Evolutionary conservation across 139 green algal species (phyloP).

Genomic region (Tetraselmis striata): DNA sequence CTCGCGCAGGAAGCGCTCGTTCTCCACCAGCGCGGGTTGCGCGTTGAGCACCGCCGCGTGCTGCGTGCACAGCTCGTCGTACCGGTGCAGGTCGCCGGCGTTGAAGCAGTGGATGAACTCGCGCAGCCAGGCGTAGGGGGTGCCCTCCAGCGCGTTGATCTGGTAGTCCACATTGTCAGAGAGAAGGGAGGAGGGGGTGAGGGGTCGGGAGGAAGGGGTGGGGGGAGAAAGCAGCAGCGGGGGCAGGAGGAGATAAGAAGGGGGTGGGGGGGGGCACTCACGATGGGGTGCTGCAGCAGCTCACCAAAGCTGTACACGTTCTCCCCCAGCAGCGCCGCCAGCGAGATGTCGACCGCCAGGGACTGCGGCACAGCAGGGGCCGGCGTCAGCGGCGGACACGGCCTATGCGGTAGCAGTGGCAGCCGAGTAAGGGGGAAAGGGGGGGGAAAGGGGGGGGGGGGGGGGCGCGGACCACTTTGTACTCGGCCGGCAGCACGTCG

Average conservation of each 20-base stretch:
- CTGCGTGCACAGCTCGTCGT: constrained; percentile 78
- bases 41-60: constrained; percentile 74
- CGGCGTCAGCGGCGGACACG: not conserved
- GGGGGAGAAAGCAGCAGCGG: too few relatives aligned
- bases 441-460: too few relatives aligned
- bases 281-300: constrained; percentile 94
- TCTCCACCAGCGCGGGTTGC: constrained; percentile 85
- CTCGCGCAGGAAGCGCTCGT: constrained; percentile 80
- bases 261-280: too few relatives aligned
- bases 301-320: constrained; percentile 96
- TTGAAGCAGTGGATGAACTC: constrained; percentile 44
- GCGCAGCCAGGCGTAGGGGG: constrained; percentile 72
- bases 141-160: constrained; percentile 62
- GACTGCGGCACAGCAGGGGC: constrained; percentile 11
- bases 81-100: constrained; percentile 76
- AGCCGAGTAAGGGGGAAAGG: too few relatives aligned
- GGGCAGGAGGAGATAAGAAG: too few relatives aligned
- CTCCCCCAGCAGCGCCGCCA: constrained; percentile 92
- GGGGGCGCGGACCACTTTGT: constrained; percentile 41
- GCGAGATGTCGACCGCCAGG: constrained; percentile 86
- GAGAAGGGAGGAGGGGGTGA: too few relatives aligned
- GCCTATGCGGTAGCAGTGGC: too few relatives aligned
- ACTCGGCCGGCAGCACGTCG: constrained; percentile 68
- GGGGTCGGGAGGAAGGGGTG: too few relatives aligned
- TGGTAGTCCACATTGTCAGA: too few relatives aligned